A percentile compares a stretch with the other conserved stretches of the same genome.
Evolutionary conservation across 2,329 filamentous ascomycete species (phyloP).

Genomic region (Fusarium sp.): DNA sequence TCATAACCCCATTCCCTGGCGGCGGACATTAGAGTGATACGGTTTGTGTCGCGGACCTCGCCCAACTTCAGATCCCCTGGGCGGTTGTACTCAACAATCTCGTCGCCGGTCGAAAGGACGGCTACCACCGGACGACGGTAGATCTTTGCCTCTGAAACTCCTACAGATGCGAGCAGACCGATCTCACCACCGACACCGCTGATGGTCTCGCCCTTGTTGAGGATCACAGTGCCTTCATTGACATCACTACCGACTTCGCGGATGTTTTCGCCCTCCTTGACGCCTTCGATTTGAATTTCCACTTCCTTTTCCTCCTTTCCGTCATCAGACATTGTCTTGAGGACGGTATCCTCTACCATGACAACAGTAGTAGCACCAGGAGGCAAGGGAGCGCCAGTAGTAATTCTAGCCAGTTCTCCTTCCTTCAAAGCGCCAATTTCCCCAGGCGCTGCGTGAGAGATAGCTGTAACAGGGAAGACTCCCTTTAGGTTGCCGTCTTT

Average conservation of each 20-base stretch:
- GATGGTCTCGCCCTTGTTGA: conserved; percentile 83
- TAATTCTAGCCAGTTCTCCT: conserved; percentile 88
- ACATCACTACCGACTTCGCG: conserved; percentile 93
- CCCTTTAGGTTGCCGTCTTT: conserved; percentile 75
- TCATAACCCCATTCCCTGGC: conserved; percentile 79
- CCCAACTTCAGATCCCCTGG: conserved; percentile 74
- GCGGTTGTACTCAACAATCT: conserved; percentile 81
- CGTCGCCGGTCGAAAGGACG: conserved; percentile 92
- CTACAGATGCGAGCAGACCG: conserved; percentile 87
- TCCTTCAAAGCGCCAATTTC: conserved; percentile 72
- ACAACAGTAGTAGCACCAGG: conserved; percentile 90
- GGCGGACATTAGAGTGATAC: conserved; percentile 86
- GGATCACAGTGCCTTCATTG: conserved; percentile 72
- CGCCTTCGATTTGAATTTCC: conserved; percentile 82
- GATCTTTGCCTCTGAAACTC: conserved; percentile 75
- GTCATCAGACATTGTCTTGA: conserved; percentile 80
- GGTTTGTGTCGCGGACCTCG: conserved; percentile 93
- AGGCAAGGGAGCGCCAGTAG: conserved; percentile 91
- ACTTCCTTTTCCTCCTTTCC: conserved; percentile 87
- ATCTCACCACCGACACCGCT: conserved; percentile 91
- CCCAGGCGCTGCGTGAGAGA: conserved; percentile 85
- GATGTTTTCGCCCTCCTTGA: conserved; percentile 85
- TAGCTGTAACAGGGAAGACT: conserved; percentile 83
- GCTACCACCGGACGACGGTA: conserved; percentile 84
- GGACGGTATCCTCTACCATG: conserved; percentile 89